Base-by-base conservation (phyloP, 805 yeast genomes). In the Cyberlindnera maritima region DNA sequence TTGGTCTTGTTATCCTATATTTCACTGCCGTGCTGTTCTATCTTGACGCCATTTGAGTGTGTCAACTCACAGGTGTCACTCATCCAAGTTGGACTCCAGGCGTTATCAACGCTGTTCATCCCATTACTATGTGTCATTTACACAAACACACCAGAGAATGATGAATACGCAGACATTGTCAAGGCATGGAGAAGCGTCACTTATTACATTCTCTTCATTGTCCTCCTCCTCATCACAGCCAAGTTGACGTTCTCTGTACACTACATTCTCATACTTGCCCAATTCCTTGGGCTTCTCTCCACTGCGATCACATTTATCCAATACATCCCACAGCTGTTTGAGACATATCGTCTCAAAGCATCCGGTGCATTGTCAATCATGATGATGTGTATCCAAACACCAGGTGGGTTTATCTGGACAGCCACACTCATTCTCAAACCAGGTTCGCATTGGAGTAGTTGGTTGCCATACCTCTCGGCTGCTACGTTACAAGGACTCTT, bases 331-430 rank as follows among this genome's bases (percentile, higher is more conserved):
- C 96, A 88, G 64, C 73, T 88, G 10, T 64, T 70, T 52, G 86
- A 91, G 34, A 88, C 96, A 0, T 84, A 72, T 57, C 59, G 51
- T 1, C 71, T 88, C 49, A 83, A 84, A 58, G 90, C 82, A 53
- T 83, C 95, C 0, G 96, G 96, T 10, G 82, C 90, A 1, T 70
- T 88, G 19, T 86, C 95, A 0, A 70, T 87, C 11, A 77, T 81
- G 7, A 87, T 86, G 89, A 85, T 88, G 92, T 67, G 81, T 36
- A 75, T 89, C 53, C 96, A 88, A 62, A 87, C 95, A 17, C 96
- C 96, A 0, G 96, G 96, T 14, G 96, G 96, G 15, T 84, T 77
- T 53, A 47, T 88, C 2, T 88, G 92, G 86, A 78, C 94, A 2
- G 72, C 79, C n/a, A 79, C 87, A 1, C 68, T 88, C 43, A 84